A percentile compares a stretch with the other conserved stretches of the same genome.
Evolutionary conservation across 2,329 filamentous ascomycete genomes (phyloP).

Genomic region (Curvularia spicifera): DNA sequence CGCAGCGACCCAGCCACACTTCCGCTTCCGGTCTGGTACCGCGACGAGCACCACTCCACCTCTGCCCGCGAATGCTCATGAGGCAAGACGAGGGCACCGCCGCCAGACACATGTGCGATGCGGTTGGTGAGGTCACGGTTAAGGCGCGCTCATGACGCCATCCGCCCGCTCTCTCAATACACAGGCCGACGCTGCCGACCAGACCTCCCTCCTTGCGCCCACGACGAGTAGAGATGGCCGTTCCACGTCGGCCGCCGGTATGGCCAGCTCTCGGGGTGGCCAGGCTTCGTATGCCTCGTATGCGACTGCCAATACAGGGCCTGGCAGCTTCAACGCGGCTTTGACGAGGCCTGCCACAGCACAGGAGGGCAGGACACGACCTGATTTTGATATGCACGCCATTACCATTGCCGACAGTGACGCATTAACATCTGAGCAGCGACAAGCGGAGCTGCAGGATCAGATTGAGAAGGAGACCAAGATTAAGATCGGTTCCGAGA

Average conservation of each 20-base stretch:
- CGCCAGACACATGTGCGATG: constrained; percentile 46
- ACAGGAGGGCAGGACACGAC: constrained; percentile 65
- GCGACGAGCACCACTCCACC: constrained; percentile 21
- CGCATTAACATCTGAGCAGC: constrained; percentile 68
- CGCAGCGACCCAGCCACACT: constrained; percentile 22
- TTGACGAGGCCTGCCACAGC: constrained; percentile 72
- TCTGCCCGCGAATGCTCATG: constrained; percentile 40
- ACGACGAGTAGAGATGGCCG: constrained; percentile 59
- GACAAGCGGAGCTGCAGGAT: constrained; percentile 77
- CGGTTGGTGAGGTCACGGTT: constrained; percentile 45
- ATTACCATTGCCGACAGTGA: constrained; percentile 67
- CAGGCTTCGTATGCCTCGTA: constrained; percentile 70
- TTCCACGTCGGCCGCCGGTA: constrained; percentile 60
- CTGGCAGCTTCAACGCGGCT: constrained; percentile 89
- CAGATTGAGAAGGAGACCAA: constrained; percentile 94
- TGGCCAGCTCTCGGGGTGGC: constrained; percentile 66
- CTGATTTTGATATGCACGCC: constrained; percentile 62
- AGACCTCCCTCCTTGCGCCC: constrained; percentile 54
- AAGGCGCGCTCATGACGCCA: constrained; percentile 53
- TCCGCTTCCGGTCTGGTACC: constrained; percentile 22
- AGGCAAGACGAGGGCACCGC: constrained; percentile 40
- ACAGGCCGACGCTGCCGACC: constrained; percentile 46
- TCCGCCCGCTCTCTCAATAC: constrained; percentile 50
- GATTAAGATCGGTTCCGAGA: constrained; percentile 97
- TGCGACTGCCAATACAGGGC: constrained; percentile 68